Base-by-base conservation (phyloP, 2,329 filamentous ascomycete species). In the Microdochium nivale region DNA sequence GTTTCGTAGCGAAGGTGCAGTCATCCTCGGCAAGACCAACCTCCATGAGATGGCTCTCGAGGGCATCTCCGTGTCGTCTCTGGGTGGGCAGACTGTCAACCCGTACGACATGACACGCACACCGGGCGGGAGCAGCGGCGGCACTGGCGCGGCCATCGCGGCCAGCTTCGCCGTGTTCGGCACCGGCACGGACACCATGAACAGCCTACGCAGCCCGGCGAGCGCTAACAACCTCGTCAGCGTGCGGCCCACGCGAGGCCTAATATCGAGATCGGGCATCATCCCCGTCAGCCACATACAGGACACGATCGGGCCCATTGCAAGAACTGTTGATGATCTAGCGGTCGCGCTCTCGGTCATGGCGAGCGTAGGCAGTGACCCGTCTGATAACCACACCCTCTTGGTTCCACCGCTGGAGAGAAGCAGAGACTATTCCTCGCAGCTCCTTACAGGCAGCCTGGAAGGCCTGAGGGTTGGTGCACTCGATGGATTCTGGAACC, bases 1-100 rank as follows among this genome's bases (percentile, higher is more conserved):
- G 3, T 61, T 83, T 11, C 70, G 72, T 14, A 58, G 64, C 2
- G 74, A 76, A 4, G 80, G 80, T 2, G 80, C 76, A 1, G 67
- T 84, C 4, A 77, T 83, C 48, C 67, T 84, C 2, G 80, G 78
- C 32, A 84, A 84, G 60, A 71, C 75, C 0, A 84, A 83, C 55
- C 64, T 85, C 24, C 81, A 86, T 57, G 81, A 85, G 62, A 69
- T 86, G 49, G 82, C 83, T 0, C 67, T 86, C 0, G 81, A 86
- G 59, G 83, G 83, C 0, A 68, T 85, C 37, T 77, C 75, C 1
- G 80, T 83, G 1, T 85, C 81, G 0, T 84, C 79, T 0, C 61
- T 83, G 0, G 81, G 80, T 13, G 83, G 83, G 0, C 83, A 87
- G 63, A 84, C 82, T 0, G 62, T 79, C 54, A 86, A 86, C 61